Conservation (phyloP, 2,329 filamentous ascomycete species). For the Fusarium sp. region DNA sequence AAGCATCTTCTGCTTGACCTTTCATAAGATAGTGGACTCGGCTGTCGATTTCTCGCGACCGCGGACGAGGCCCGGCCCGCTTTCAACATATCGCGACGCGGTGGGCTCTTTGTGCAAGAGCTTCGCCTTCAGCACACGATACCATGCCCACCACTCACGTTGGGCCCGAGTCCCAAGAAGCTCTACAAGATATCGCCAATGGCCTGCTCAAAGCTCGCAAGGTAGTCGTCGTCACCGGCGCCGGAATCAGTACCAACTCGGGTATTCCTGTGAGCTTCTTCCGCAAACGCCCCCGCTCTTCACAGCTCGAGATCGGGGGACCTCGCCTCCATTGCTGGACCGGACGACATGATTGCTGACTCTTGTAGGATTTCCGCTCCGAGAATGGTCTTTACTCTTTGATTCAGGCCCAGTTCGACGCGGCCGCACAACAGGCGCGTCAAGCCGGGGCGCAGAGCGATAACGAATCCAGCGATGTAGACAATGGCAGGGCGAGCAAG, state of each 20-base stretch:
- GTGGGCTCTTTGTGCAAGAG: conserved; percentile 24
- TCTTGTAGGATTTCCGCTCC: conserved; percentile 73
- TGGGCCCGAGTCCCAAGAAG: conserved; percentile 59
- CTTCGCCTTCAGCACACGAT: conserved; percentile 52
- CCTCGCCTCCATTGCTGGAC: background rate
- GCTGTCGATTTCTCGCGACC: conserved; percentile 33
- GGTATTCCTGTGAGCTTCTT: conserved; percentile 71
- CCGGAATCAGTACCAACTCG: conserved; percentile 80
- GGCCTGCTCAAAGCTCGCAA: conserved; percentile 72
- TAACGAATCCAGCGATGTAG: conserved; percentile 28
- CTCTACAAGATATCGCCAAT: conserved; percentile 74
- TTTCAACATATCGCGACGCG: conserved; percentile 38
- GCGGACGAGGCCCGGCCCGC: conserved; percentile 19
- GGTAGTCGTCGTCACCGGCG: conserved; percentile 77
- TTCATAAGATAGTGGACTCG: conserved; percentile 19
- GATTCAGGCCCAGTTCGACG: conserved; percentile 75
- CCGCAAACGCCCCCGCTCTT: conserved; percentile 9
- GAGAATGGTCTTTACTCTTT: conserved; percentile 78
- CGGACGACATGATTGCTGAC: conserved; percentile 24
- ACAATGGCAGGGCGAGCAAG: conserved; percentile 44
- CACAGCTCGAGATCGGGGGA: conserved; percentile 1
- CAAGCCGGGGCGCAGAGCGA: conserved; percentile 39
- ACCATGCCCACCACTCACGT: conserved; percentile 74
- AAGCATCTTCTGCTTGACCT: background rate
- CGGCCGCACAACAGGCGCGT: conserved; percentile 54